Conservation (phyloP, 352 stramenopile species). For the Phytophthora citrophthora region DNA sequence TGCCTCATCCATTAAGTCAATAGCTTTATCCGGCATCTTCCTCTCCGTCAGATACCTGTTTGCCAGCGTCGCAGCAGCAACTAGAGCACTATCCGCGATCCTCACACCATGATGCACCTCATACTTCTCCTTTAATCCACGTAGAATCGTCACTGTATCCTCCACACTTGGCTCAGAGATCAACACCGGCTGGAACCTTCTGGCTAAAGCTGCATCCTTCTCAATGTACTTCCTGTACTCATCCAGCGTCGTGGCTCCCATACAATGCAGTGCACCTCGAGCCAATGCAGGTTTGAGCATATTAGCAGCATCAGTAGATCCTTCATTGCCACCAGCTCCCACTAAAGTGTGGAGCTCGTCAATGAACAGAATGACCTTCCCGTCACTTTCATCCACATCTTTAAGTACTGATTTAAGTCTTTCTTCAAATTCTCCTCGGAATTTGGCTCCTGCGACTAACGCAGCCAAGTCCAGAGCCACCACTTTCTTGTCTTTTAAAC, state of each 20-base stretch:
- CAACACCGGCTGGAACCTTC: conserved; percentile 97
- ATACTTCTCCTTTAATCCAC: conserved; percentile 96
- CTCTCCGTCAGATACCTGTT: conserved; percentile 93
- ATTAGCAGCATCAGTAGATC: conserved; percentile 92
- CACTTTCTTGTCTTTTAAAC: conserved; percentile 93
- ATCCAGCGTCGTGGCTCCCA: conserved; percentile 94
- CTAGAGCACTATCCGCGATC: conserved; percentile 94
- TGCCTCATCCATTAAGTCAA: conserved; percentile 96
- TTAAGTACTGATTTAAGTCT: conserved; percentile 96
- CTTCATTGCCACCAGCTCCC: conserved; percentile 90
- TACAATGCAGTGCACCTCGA: conserved; percentile 90
- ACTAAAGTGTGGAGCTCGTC: conserved; percentile 95
- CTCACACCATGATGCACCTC: conserved; percentile 97
- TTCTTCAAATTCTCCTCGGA: conserved; percentile 98
- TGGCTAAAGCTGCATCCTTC: conserved; percentile 96
- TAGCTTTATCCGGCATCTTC: conserved; percentile 97
- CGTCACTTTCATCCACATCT: conserved; percentile 94
- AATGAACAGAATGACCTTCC: conserved; percentile 96
- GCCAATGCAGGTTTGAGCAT: conserved; percentile 96
- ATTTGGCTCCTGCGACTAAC: conserved; percentile 96
- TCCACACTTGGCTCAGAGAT: conserved; percentile 95
- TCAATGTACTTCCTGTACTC: conserved; percentile 98
- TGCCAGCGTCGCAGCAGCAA: conserved; percentile 93
- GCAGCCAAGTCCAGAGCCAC: conserved; percentile 95
- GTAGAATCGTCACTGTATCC: conserved; percentile 96